These are phyloP conservation scores for Zhuliangozyma parablackwelliae DNA, from an alignment of 1,139 yeast species.

Conservation along the genomic window DNA sequence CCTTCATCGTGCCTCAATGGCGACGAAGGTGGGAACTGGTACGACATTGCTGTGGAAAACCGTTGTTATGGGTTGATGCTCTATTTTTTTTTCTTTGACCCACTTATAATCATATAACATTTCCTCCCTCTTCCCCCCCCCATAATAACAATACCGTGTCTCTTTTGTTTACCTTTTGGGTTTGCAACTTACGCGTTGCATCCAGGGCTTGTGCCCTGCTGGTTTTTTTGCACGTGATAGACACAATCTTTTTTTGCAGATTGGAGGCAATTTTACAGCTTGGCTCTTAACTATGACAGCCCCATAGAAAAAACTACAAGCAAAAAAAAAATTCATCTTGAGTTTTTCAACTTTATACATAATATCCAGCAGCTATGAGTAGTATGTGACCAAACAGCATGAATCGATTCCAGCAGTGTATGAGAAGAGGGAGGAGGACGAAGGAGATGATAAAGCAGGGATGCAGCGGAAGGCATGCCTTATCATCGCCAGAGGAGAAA, in stretches of 20 bases:
- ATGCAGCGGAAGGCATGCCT: not conserved
- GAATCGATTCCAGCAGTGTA: not conserved
- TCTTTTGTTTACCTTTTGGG: conserved; percentile 3
- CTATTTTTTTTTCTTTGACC: too few relatives aligned
- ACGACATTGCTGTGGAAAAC: conserved; percentile 4
- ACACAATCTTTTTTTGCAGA: too few relatives aligned
- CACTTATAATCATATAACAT: too few relatives aligned
- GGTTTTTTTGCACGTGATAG: too few relatives aligned
- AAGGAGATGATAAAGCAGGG: not conserved
- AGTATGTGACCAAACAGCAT: conserved; percentile 45
- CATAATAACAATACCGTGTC: conserved; percentile 3
- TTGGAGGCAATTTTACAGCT: too few relatives aligned
- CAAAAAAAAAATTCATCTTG: too few relatives aligned
- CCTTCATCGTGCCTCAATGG: conserved; percentile 40
- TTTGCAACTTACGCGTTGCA: too few relatives aligned
- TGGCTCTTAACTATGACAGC: too few relatives aligned
- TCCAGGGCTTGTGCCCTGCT: too few relatives aligned
- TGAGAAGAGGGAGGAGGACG: not conserved
- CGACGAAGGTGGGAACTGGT: conserved; percentile 58
- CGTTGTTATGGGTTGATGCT: too few relatives aligned
- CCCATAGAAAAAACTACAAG: too few relatives aligned
- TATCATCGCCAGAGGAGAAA: not conserved
- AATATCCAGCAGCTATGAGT: conserved; percentile 53
- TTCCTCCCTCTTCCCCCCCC: too few relatives aligned
- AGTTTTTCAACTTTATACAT: not conserved